Evolutionary conservation across 23 red algal genomes (phyloP), one percentile per base, ranked within the genome.

Genomic region (Gracilaria vermiculophylla): DNA sequence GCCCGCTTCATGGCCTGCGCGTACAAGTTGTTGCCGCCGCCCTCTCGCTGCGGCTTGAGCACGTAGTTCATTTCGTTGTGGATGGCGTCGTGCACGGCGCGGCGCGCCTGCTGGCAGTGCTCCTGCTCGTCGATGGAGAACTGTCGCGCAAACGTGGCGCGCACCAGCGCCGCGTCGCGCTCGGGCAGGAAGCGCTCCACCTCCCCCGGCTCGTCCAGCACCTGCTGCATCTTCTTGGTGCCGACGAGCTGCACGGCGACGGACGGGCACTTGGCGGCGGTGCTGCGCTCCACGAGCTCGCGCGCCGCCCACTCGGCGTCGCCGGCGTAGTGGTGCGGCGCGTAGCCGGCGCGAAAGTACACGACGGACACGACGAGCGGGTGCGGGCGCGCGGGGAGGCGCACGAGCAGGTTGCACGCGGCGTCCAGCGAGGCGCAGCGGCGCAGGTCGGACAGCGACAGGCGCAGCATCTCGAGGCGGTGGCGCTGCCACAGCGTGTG

Each of bases 201-300:
- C 62, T 89, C 82, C 0, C 82, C 97, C 1, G 62, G 47, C 5
- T 48, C 33, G 51, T 89, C 66, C 42, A 99, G 84, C 16, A 95
- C 67, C 80, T 99, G 97, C 57, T 99, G 97, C 29, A 99, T 82
- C 71, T 94, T 95, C 90, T 99, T 99, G n/a, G 91, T 93, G n/a
- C 97, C 97, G 13, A 94, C 88, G n/a, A 99, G 81, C 36, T 99
- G 97, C 58, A 86, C 50, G n/a, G 84, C 88, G 14, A 95, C 60
- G 53, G 79, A 83, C 29, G 97, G 97, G 34, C 93, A 95, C 37
- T 91, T 89, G 21, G 83, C 83, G 28, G 93, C 88, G 42, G 35
- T 75, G 65, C 86, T 88, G 36, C 29, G 36, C 54, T 94, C 93
- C 6, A 99, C 55, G 1, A 87, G 0, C 41, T 24, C 91, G n/a